Evolutionary conservation across 495 filamentous ascomycete genomes (phyloP), one percentile per base, ranked within the genome.

Genomic region (Saxophila tyrrhenica): DNA sequence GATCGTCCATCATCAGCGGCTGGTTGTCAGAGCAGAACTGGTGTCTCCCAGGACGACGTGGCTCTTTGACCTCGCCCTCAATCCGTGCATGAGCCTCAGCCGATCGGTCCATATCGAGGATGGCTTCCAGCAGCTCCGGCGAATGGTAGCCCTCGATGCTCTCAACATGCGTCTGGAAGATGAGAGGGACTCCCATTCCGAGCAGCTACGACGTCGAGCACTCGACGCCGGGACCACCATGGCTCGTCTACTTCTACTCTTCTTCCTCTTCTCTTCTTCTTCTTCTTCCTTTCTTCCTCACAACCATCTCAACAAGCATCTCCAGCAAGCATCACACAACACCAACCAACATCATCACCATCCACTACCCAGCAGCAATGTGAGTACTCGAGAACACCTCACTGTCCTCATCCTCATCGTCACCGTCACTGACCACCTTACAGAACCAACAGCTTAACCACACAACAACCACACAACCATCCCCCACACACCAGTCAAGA

Each of bases 191-290:
- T 8, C 19, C 17, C 19, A n/a, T 44, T 17, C 41, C 41, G 3
- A 44, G 41, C 41, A 44, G 41, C 7, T 44, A 44, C 41, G 41
- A 44, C 7, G 41, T 21, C 41, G 41, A n/a, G 41, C 17, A 38
- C 17, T 41, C 49, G 20, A 39, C 35, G 29, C 29, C 29, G 29
- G 29, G 29, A 13, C 29, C 29, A 35, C 29, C 29, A 35, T 35
- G 13, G n/a, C 29, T 13, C 29, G 13, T 35, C 29, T 35, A 35
- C 46, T 22, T 19, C 20, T 53, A 2, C 29, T 21, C 19, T 49
- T 48, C 43, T 48, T 55, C 39, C 22, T 24, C 29, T 21, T 13
- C 45, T 48, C 43, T 48, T 55, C 39, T 20, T 48, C 23, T 48
- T 43, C 41, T 55, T 46, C 44, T 55, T 35, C 44, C 2, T 21